A percentile compares a stretch with the other conserved stretches of the same genome.
Conservation (phyloP, 2,329 filamentous ascomycete genomes). For the Epichloe coenophiala region DNA sequence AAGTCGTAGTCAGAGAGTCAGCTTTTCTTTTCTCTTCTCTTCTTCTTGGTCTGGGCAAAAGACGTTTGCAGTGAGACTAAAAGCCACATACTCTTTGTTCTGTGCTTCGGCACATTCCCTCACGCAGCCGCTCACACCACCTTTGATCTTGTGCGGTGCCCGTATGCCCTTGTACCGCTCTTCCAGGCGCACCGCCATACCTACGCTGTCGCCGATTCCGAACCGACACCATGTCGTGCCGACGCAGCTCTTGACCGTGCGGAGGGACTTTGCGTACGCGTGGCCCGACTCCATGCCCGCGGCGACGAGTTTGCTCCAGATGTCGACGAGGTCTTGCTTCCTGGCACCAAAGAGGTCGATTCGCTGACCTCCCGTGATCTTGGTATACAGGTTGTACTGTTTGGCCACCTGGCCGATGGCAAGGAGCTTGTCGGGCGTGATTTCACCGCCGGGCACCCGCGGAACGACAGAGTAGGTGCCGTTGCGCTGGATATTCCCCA, state of each 20-base stretch:
- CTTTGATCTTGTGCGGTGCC: conserved; percentile 84
- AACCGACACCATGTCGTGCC: conserved; percentile 86
- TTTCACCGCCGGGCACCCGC: conserved; percentile 71
- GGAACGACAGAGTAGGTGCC: conserved; percentile 84
- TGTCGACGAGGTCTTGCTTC: conserved; percentile 71
- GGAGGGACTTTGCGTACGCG: conserved; percentile 77
- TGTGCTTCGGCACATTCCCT: conserved; percentile 86
- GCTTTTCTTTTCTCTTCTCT: background rate
- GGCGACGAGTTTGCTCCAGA: conserved; percentile 69
- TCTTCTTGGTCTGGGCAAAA: background rate
- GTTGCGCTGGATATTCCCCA: conserved; percentile 84
- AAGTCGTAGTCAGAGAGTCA: background rate
- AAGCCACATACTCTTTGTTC: conserved; percentile 62
- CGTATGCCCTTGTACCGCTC: conserved; percentile 87
- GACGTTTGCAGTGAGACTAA: background rate
- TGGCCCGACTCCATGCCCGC: conserved; percentile 86
- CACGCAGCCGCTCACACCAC: conserved; percentile 82
- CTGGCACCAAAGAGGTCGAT: conserved; percentile 89
- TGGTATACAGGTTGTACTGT: conserved; percentile 75
- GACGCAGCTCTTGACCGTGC: conserved; percentile 86
- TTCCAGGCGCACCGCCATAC: conserved; percentile 77
- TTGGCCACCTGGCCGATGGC: conserved; percentile 73
- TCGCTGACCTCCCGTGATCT: conserved; percentile 83
- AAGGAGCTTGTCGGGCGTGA: conserved; percentile 75
- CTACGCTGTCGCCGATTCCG: conserved; percentile 79